Conservation (phyloP, 192 early-diverging fungal genomes). For the Backusella circina region DNA sequence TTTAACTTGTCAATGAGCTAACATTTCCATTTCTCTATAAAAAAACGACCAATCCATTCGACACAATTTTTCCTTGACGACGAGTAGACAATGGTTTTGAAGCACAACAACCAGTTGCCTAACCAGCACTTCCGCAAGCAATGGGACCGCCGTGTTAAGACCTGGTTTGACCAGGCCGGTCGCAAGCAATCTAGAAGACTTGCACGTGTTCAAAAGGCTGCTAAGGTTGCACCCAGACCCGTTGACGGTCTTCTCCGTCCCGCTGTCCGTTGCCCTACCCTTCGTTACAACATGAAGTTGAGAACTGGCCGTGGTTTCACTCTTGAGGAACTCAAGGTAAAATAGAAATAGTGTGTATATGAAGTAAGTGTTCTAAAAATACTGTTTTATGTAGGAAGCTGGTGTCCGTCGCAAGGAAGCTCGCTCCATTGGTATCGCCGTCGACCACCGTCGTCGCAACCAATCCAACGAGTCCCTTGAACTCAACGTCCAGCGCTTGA, state of each 20-base stretch:
- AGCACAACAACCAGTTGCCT: conserved; percentile 94
- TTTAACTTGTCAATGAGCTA: not conserved
- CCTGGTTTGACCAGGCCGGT: conserved; percentile 98
- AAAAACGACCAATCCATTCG: no score
- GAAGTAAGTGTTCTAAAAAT: no score
- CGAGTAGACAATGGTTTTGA: conserved; percentile 50
- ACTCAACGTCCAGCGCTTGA: conserved; percentile 91
- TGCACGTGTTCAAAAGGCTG: conserved; percentile 92
- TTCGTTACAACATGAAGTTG: conserved; percentile 99
- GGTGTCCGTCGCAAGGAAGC: conserved; percentile 93
- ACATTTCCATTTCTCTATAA: not conserved
- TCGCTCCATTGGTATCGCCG: conserved; percentile 90
- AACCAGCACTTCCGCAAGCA: conserved; percentile 98
- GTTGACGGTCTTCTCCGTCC: conserved; percentile 95
- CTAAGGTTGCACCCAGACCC: conserved; percentile 93
- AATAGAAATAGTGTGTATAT: no score
- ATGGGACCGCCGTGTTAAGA: conserved; percentile 95
- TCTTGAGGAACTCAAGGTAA: conserved; percentile 95
- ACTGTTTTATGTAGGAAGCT: conserved; percentile 59
- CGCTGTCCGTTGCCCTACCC: conserved; percentile 92
- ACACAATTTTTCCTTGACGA: not conserved
- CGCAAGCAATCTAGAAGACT: conserved; percentile 90
- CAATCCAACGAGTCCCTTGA: conserved; percentile 90
- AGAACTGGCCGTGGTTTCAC: conserved; percentile 97
- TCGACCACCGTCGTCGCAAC: conserved; percentile 97